Base-by-base conservation (phyloP, 352 stramenopile genomes). In the Globisporangium radiosum region DNA sequence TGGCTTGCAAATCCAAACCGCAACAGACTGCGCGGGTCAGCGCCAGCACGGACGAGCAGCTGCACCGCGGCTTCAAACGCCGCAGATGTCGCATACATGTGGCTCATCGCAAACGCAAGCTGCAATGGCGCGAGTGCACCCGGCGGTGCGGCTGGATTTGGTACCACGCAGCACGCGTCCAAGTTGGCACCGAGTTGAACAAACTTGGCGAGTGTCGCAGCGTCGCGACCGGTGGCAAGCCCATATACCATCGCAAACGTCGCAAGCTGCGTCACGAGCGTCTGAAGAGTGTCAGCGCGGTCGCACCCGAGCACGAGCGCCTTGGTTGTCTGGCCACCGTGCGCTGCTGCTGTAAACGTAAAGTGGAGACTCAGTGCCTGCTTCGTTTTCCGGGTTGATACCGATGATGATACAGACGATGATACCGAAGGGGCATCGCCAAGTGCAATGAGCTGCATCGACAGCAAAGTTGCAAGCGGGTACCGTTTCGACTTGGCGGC, bases 1-100 rank as follows among this genome's bases (percentile, higher is more conserved):
- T 81, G 69, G 2, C 70, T 75, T 7, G 75, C 80, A 56, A 87
- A 90, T 19, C 72, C 57, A 78, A 76, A 92, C 19, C 79, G 73
- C 19, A 92, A 47, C 4, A 88, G 60, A 25, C 61, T 70, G 7
- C 68, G 68, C 5, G 71, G 65, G 37, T 85, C 68, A 13, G 79
- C 79, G 5, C 70, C 69, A 7, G 74, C 63, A 15, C 63, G 66
- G 5, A 87, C 55, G 25, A 92, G 68, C 45, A 81, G 56, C 33
- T 66, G 62, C 11, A 85, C 67, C 1, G 51, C 73, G 38, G 62
- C 65, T 15, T 71, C 62, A 47, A 84, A 70, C n/a, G 52, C 53
- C 0, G 45, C 45, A 5, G 45, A n/a, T 52, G 39, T 15, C 42
- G 25, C 15, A 52, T 55, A 37, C 51, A 47, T 19, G 40, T 39